These are phyloP conservation scores for Candida sakaeoensis DNA, from an alignment of 805 yeast genomes.

Conservation along the genomic window DNA sequence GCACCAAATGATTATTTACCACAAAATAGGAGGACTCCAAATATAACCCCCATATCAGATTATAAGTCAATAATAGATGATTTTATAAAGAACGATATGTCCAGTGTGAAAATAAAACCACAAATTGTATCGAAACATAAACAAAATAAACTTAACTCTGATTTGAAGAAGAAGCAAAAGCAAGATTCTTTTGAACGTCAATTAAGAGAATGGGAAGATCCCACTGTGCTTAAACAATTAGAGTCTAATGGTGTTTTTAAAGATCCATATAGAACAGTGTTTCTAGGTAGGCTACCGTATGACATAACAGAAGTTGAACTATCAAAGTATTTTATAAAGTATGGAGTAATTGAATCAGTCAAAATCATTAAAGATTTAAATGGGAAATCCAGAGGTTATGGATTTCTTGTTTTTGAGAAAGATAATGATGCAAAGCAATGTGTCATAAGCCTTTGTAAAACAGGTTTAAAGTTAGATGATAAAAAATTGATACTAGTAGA, in stretches of 20 bases:
- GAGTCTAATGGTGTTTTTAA: constrained; percentile 25
- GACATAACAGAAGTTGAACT: constrained; percentile 63
- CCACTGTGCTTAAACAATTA: constrained; percentile 23
- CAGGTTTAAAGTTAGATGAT: constrained; percentile 40
- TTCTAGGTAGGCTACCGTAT: constrained; percentile 71
- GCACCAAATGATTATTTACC: constrained; percentile 49
- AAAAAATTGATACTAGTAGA: constrained; percentile 59
- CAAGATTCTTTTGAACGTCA: constrained; percentile 21
- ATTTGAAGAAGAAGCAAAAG: constrained; percentile 9
- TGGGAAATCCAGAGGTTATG: constrained; percentile 75
- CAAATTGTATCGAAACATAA: constrained; percentile 6
- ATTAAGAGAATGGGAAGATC: constrained; percentile 30
- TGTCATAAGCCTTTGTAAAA: constrained; percentile 49
- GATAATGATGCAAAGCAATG: constrained; percentile 62
- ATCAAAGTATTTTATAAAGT: constrained; percentile 54
- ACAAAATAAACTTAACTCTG: constrained; percentile 2
- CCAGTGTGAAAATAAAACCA: neutral
- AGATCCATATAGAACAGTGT: constrained; percentile 77
- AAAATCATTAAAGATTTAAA: constrained; percentile 34
- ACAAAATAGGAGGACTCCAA: constrained; percentile 43
- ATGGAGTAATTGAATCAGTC: constrained; percentile 65
- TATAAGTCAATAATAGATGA: constrained; percentile 20
- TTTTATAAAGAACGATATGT: constrained; percentile 24
- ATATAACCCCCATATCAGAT: constrained; percentile 44
- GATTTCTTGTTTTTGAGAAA: constrained; percentile 65